phyloP scores from a whole-genome alignment of 2,329 filamentous ascomycete genomes.

The Tolypocladium guangdongense region DNA sequence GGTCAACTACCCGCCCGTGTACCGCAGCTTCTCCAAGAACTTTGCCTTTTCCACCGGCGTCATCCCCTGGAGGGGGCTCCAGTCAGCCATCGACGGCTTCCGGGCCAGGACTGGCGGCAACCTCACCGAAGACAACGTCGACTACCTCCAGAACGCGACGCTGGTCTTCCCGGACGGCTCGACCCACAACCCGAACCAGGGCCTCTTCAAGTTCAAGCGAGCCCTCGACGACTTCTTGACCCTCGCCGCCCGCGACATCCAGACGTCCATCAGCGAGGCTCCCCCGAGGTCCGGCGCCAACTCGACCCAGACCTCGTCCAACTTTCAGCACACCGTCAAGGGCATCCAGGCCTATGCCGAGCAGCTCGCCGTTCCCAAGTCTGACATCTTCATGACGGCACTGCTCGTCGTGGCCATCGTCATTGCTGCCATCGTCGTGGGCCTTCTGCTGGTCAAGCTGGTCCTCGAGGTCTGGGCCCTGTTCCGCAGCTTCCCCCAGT shows the following conservation, averaged over 20 bases:
- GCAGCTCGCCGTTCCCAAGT: constrained; percentile 70
- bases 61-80: constrained; percentile 71
- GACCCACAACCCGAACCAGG: constrained; percentile 28
- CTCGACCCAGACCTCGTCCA: constrained; percentile 12
- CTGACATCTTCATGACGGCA: constrained; percentile 94
- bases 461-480: constrained; percentile 85
- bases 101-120: constrained; percentile 74
- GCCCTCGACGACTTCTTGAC: constrained; percentile 32
- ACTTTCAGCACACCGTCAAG: constrained; percentile 43
- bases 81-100: constrained; percentile 75
- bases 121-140: constrained; percentile 66
- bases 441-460: constrained; percentile 82
- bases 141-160: constrained; percentile 63
- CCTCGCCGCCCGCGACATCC: constrained; percentile 42
- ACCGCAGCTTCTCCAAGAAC: constrained; percentile 83
- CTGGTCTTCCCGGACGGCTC: constrained; percentile 57
- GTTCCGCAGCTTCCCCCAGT: constrained; percentile 76
- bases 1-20: constrained; percentile 76
- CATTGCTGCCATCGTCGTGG: constrained; percentile 71
- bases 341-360: constrained; percentile 79
- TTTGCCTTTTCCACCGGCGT: constrained; percentile 86
- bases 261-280: constrained; percentile 32
- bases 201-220: constrained; percentile 41
- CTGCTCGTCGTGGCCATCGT: constrained; percentile 81
- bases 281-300: constrained; percentile 13